phyloP scores from a whole-genome alignment of 1,284 basidiomycete species.

The Trametes polyzona region DNA sequence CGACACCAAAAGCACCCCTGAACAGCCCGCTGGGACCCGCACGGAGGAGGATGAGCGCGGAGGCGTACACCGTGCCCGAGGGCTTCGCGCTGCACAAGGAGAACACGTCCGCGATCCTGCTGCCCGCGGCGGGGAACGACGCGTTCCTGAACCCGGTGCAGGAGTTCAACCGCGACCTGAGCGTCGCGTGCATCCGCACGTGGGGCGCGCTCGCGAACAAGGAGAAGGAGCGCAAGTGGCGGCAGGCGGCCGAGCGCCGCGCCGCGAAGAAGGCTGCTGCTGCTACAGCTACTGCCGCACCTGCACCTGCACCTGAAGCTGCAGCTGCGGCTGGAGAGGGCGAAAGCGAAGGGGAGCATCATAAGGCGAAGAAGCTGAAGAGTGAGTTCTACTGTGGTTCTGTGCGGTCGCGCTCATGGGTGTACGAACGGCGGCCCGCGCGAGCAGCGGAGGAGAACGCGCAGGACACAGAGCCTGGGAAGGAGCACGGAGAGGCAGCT shows the following conservation, averaged over 20 bases:
- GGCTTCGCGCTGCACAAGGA: slow-evolving; percentile 85
- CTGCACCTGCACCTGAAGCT: too few relatives aligned
- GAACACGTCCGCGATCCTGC: slow-evolving; percentile 82
- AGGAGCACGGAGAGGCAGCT: not conserved
- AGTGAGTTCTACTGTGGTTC: slow-evolving; percentile 27
- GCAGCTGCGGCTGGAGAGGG: too few relatives aligned
- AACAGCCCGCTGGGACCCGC: too few relatives aligned
- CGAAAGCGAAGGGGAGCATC: slow-evolving; percentile 31
- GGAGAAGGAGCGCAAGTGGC: slow-evolving; percentile 67
- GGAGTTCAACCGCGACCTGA: slow-evolving; percentile 97
- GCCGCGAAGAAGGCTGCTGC: slow-evolving; percentile 34
- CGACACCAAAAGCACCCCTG: too few relatives aligned
- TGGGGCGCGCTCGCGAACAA: slow-evolving; percentile 82
- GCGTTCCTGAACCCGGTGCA: slow-evolving; percentile 98
- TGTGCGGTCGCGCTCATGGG: slow-evolving; percentile 9
- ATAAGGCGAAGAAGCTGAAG: slow-evolving; percentile 35
- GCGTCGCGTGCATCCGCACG: slow-evolving; percentile 85
- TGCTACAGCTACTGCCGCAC: too few relatives aligned
- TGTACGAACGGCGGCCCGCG: not conserved
- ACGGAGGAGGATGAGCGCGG: slow-evolving; percentile 28
- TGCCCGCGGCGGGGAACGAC: slow-evolving; percentile 68
- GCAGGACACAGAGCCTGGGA: slow-evolving; percentile 1
- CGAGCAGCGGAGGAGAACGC: slow-evolving; percentile 18
- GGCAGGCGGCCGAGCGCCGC: slow-evolving; percentile 45
- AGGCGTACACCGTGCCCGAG: slow-evolving; percentile 59